phyloP scores from a whole-genome alignment of 148 eudicot genomes.

The Persicaria tinctoria region DNA sequence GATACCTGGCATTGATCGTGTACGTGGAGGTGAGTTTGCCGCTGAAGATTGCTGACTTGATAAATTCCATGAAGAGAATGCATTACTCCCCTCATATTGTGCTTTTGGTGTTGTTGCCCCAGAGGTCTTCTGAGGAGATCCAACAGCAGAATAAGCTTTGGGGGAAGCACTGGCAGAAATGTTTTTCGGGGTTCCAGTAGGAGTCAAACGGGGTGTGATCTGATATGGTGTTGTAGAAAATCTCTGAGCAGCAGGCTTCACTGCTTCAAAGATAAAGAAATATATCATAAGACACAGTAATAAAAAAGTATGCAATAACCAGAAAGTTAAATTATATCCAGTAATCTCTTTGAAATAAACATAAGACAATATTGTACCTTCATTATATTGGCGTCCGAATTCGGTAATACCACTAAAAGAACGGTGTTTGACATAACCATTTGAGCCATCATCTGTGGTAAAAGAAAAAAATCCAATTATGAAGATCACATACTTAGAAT shows the following conservation, averaged over 20 bases:
- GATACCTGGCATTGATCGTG: conserved; percentile 58
- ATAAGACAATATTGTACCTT: conserved; percentile 28
- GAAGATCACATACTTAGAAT: neutral
- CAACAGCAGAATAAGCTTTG: conserved; percentile 54
- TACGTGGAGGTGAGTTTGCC: conserved; percentile 88
- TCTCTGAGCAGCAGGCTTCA: conserved; percentile 46
- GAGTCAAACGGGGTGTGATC: conserved; percentile 76
- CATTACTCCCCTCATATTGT: conserved; percentile 46
- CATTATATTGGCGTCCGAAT: conserved; percentile 33
- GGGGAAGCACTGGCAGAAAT: conserved; percentile 64
- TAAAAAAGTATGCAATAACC: neutral
- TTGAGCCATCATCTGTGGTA: conserved; percentile 15
- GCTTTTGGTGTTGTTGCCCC: conserved; percentile 62
- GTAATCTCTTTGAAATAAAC: neutral
- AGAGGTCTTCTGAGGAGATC: conserved; percentile 60
- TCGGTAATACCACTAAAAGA: conserved; percentile 52
- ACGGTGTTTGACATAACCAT: conserved; percentile 34
- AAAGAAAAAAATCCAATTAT: neutral
- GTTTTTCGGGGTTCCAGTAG: conserved; percentile 70
- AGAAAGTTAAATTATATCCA: neutral
- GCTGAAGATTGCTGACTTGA: conserved; percentile 97
- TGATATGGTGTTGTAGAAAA: conserved; percentile 45
- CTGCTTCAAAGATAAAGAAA: conserved; percentile 17
- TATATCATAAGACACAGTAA: neutral
- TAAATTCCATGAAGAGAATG: conserved; percentile 72